Conservation (phyloP, 306 rosid species). For the Quercus berberidifolia region DNA sequence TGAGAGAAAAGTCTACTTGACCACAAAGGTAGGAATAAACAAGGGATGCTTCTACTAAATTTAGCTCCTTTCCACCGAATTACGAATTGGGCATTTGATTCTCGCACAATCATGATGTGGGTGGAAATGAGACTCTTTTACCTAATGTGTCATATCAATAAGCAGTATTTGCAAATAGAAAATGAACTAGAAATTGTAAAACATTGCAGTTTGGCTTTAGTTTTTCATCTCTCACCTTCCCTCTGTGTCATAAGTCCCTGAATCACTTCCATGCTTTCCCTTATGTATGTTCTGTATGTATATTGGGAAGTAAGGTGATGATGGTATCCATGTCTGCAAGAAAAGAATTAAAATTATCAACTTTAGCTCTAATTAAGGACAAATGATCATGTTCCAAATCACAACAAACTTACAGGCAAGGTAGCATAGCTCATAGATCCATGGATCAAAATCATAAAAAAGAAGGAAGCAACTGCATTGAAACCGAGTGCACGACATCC, state of each 20-base stretch:
- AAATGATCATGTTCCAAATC: background rate
- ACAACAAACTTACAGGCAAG: constrained; percentile 50
- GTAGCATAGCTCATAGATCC: constrained; percentile 55
- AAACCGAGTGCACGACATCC: constrained; percentile 58
- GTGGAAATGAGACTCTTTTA: too few species aligned
- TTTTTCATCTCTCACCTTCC: constrained; percentile 47
- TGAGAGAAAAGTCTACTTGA: too few species aligned
- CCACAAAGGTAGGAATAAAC: too few species aligned
- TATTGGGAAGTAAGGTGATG: constrained; percentile 66
- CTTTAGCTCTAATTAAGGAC: background rate
- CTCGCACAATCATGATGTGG: too few species aligned
- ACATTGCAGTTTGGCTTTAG: background rate
- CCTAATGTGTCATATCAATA: too few species aligned
- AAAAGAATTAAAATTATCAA: constrained; percentile 1
- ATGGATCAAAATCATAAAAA: constrained; percentile 38
- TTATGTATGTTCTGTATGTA: constrained; percentile 57
- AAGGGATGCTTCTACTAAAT: too few species aligned
- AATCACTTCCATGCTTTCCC: constrained; percentile 76
- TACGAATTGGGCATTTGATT: too few species aligned
- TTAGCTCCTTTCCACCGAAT: too few species aligned
- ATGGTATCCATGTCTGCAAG: constrained; percentile 75
- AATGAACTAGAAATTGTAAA: too few species aligned
- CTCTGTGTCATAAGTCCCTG: constrained; percentile 67
- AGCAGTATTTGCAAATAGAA: background rate
- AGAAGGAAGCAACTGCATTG: constrained; percentile 46